phyloP scores from a whole-genome alignment of 495 filamentous ascomycete genomes.

The Podospora didyma region DNA sequence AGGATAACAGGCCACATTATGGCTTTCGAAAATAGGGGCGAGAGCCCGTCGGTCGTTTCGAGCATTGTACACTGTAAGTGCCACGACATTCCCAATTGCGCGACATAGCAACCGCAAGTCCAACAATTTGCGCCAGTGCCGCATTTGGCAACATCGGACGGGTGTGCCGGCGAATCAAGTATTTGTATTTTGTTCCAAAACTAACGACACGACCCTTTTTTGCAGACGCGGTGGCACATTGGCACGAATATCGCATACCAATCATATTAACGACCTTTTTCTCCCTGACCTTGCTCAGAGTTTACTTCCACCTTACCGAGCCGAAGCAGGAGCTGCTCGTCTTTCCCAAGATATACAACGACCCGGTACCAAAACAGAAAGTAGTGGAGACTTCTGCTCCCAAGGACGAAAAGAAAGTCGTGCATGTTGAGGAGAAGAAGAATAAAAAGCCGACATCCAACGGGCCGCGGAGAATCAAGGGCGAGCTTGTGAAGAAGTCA shows the following conservation, averaged over 20 bases:
- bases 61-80: slow-evolving; percentile 10
- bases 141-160: too few relatives aligned
- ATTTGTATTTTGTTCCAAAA: not conserved
- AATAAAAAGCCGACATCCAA: slow-evolving; percentile 11
- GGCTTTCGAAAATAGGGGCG: slow-evolving; percentile 5
- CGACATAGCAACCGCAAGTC: too few relatives aligned
- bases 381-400: not conserved
- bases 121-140: too few relatives aligned
- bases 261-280: slow-evolving; percentile 44
- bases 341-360: slow-evolving; percentile 25
- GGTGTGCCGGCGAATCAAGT: too few relatives aligned
- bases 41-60: slow-evolving; percentile 2
- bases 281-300: slow-evolving; percentile 33
- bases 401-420: not conserved
- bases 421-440: slow-evolving; percentile 1
- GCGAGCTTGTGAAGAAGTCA: slow-evolving; percentile 34
- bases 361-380: slow-evolving; percentile 11
- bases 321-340: slow-evolving; percentile 16
- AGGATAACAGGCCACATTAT: not conserved
- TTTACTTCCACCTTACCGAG: slow-evolving; percentile 36
- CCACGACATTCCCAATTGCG: too few relatives aligned
- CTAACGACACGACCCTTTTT: not conserved
- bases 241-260: slow-evolving; percentile 50
- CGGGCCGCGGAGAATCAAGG: slow-evolving; percentile 48
- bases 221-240: slow-evolving; percentile 48